Evolutionary conservation across 495 filamentous ascomycete species (phyloP).

Genomic region (Podospora australis): DNA sequence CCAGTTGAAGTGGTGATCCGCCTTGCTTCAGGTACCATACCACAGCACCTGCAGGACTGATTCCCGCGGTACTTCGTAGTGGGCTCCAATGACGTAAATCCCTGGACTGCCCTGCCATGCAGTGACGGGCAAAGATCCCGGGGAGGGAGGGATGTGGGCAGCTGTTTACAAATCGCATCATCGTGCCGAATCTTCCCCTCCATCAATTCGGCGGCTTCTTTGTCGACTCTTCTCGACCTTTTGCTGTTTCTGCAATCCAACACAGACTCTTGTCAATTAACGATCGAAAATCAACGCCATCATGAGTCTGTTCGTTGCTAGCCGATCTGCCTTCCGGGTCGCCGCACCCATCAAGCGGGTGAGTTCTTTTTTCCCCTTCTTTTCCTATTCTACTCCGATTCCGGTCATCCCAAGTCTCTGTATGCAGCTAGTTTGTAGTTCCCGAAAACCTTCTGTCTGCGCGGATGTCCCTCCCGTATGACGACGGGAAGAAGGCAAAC

Average conservation of each 20-base stretch:
- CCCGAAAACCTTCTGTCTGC: too few relatives aligned
- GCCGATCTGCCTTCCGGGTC: constrained; percentile 27
- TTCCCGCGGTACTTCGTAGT: too few relatives aligned
- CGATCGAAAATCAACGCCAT: background rate
- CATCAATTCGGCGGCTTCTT: background rate
- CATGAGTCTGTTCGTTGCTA: constrained; percentile 30
- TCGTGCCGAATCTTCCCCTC: background rate
- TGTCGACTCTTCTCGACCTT: background rate
- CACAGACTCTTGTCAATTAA: background rate
- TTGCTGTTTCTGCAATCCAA: background rate
- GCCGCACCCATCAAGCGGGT: constrained; percentile 28
- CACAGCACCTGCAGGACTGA: too few relatives aligned
- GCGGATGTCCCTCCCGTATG: too few relatives aligned
- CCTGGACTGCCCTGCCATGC: background rate
- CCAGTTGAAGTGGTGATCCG: too few relatives aligned
- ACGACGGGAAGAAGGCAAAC: too few relatives aligned
- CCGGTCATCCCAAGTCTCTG: too few relatives aligned
- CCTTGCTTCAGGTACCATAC: too few relatives aligned
- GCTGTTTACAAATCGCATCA: constrained; percentile 7
- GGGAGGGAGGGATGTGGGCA: background rate
- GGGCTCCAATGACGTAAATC: too few relatives aligned
- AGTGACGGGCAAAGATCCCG: background rate
- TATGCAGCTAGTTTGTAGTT: too few relatives aligned
- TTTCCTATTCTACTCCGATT: background rate
- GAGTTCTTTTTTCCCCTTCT: constrained; percentile 7